A percentile compares a stretch with the other conserved stretches of the same genome.
phyloP scores from a whole-genome alignment of 441 rosid species.

The Flueggea neowawraea region DNA sequence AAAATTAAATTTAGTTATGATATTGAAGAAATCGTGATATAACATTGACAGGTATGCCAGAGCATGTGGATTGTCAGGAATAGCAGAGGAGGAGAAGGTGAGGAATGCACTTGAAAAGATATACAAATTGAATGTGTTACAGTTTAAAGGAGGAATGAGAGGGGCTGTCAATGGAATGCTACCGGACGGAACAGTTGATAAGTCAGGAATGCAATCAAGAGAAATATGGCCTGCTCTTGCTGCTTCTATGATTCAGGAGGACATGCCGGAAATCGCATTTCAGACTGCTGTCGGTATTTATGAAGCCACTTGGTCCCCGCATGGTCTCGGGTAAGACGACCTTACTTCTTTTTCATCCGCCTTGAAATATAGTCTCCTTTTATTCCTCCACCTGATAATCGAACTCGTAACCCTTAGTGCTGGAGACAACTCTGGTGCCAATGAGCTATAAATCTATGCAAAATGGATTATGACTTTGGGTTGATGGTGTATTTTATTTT shows the following conservation, averaged over 20 bases:
- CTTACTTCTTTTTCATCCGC: conserved; percentile 1
- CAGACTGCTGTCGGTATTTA: conserved; percentile 70
- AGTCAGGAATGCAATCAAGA: conserved; percentile 74
- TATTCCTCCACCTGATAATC: too few species aligned
- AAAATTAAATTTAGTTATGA: too few species aligned
- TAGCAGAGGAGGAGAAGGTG: conserved; percentile 56
- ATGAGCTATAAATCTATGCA: background rate
- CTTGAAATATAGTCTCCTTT: background rate
- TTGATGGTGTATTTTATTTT: too few species aligned
- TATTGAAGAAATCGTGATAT: too few species aligned
- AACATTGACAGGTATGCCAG: conserved; percentile 64
- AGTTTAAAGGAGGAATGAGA: conserved; percentile 63
- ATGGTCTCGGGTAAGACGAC: conserved; percentile 70
- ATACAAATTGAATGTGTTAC: conserved; percentile 69
- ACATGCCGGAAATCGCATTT: conserved; percentile 58
- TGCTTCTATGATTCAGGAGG: conserved; percentile 93
- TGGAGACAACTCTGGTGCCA: too few species aligned
- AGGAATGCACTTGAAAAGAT: conserved; percentile 65
- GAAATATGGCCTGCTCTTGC: conserved; percentile 87
- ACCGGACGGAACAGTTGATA: conserved; percentile 76
- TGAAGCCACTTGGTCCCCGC: conserved; percentile 77
- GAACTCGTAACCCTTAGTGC: too few species aligned
- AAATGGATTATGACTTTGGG: too few species aligned
- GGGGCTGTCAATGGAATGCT: conserved; percentile 96
- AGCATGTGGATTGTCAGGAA: conserved; percentile 75